phyloP scores from a whole-genome alignment of 1,284 basidiomycete genomes.

The Cutaneotrichosporon mucoides region DNA sequence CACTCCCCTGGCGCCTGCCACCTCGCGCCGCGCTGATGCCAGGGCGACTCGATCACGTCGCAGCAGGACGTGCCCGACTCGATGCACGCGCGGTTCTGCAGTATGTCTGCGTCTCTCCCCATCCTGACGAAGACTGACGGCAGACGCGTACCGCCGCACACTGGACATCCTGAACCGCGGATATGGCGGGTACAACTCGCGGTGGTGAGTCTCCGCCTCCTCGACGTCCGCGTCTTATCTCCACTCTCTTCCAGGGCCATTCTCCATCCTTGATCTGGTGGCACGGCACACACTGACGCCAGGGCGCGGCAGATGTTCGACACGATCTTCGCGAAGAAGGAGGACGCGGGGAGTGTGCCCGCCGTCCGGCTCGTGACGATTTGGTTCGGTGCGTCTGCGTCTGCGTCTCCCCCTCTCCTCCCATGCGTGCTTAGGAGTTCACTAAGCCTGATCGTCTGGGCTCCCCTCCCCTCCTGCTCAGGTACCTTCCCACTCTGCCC shows the following conservation, averaged over 20 bases:
- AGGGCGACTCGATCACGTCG: slow-evolving; percentile 31
- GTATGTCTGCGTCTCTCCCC: slow-evolving; percentile 4
- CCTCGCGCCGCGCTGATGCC: not conserved
- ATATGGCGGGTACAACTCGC: slow-evolving; percentile 36
- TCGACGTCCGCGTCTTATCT: too few species aligned
- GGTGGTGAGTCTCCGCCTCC: slow-evolving; percentile 16
- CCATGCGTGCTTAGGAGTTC: too few species aligned
- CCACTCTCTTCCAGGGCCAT: too few species aligned
- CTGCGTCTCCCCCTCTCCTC: not conserved
- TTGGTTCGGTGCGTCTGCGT: slow-evolving; percentile 33
- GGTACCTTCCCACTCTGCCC: too few species aligned
- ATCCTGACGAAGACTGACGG: too few species aligned
- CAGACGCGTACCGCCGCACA: slow-evolving; percentile 33
- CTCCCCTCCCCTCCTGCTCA: too few species aligned
- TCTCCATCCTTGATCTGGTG: too few species aligned
- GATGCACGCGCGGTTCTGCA: slow-evolving; percentile 19
- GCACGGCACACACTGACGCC: not conserved
- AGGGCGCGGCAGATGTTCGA: slow-evolving; percentile 5
- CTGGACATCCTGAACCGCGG: slow-evolving; percentile 40
- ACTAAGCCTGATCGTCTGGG: too few species aligned
- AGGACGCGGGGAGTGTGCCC: slow-evolving; percentile 4
- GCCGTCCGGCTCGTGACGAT: slow-evolving; percentile 36
- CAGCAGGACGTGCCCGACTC: slow-evolving; percentile 19
- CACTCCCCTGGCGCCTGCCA: not conserved
- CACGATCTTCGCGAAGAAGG: slow-evolving; percentile 32